phyloP scores from a whole-genome alignment of 495 filamentous ascomycete genomes.

The Halenospora varia region DNA sequence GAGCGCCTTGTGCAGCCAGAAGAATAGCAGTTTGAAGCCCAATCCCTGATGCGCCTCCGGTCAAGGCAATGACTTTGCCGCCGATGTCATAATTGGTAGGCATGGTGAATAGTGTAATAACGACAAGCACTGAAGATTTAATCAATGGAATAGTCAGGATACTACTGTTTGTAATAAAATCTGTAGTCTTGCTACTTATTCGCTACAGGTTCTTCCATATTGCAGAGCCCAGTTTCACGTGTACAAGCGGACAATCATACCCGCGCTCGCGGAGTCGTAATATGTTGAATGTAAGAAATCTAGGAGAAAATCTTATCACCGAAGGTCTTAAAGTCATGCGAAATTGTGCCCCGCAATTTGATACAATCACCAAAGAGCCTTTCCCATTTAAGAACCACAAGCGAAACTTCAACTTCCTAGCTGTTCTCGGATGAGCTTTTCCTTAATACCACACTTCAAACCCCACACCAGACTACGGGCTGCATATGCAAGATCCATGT shows the following conservation, averaged over 20 bases:
- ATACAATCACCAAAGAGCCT: not conserved
- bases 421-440: not conserved
- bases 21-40: slow-evolving; percentile 51
- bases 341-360: not conserved
- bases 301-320: not conserved
- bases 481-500: not conserved
- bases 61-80: slow-evolving; percentile 47
- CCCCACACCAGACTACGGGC: not conserved
- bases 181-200: not conserved
- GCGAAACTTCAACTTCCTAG: not conserved
- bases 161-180: too few species aligned
- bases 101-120: not conserved
- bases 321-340: not conserved
- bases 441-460: not conserved
- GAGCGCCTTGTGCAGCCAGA: slow-evolving; percentile 43
- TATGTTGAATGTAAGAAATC: not conserved
- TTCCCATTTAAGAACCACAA: not conserved
- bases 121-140: too few species aligned
- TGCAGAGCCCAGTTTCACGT: not conserved
- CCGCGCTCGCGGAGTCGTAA: not conserved
- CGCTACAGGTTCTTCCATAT: too few species aligned
- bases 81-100: not conserved
- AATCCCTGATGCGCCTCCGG: slow-evolving; percentile 51
- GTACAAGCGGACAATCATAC: not conserved
- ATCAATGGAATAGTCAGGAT: too few species aligned